Evolutionary conservation across 2,329 filamentous ascomycete genomes (phyloP), one percentile per base, ranked within the genome.

Genomic region (Venturia carpophila): DNA sequence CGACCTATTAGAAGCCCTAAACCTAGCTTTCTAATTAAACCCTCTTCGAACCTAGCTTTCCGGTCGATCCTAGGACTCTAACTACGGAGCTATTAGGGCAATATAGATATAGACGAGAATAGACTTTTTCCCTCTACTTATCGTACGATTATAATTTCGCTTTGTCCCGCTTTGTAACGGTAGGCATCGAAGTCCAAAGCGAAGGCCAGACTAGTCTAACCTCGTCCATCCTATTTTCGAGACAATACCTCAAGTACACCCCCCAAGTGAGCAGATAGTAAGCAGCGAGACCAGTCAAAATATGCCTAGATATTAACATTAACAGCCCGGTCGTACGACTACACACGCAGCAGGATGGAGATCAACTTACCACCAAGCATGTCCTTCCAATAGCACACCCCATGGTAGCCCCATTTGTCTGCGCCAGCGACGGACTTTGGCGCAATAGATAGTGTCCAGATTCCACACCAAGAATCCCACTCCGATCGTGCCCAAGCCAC

Each of bases 191-290:
- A 7, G 79, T 82, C 69, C 85, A 80, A 17, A 85, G 69, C 30
- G 82, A 83, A 1, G 87, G 84, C 90, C 91, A 95, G 63, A 83
- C 71, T 65, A 94, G 77, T 70, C 83, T 80, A 71, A 86, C 94
- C 71, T 92, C 84, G 47, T 89, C 83, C 71, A 91, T 88, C 55
- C 82, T 81, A 3, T 85, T 84, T 67, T 92, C 89, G 62, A 94
- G 78, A 70, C 89, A 91, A 68, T 88, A 86, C 49, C 90, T 84
- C 21, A 94, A 80, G 87, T 90, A 93, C 30, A 92, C 85, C 17
- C 90, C 88, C 90, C 91, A 95, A 15, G 86, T 79, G 69, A 95
- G 91, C 73, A 93, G 91, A 72, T 88, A 89, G 75, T 95, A 95
- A 17, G 90, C 90, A 73, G 91, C 91, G 41, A 87, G 79, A 13